Evolutionary conservation across 1,284 basidiomycete species (phyloP), one percentile per base, ranked within the genome.

Genomic region (Neonothopanus nambi): DNA sequence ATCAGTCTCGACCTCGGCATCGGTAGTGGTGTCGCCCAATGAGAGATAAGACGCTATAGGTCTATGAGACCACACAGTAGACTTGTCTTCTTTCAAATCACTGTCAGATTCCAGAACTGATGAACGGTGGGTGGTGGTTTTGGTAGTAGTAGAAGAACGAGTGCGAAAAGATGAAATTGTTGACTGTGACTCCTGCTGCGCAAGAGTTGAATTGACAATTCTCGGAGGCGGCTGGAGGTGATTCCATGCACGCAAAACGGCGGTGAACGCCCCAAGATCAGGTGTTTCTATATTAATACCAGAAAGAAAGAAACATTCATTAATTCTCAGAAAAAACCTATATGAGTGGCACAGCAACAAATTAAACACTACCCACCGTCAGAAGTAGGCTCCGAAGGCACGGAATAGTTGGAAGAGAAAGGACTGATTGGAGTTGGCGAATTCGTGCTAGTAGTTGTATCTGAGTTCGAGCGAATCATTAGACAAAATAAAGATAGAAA

Each of bases 181-280:
- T 53, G 51, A 42, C 35, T 36, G 20, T 48, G 21, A 59, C 60
- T 65, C 51, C 64, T 61, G 28, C 58, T 65, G 59, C 61, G 72
- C 56, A 43, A 62, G 59, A 40, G 60, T 53, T 61, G n/a, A 63
- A 64, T 50, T 48, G 18, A 51, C 11, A 26, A 65, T 62, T 40
- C 71, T 64, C 42, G 69, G 69, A 54, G 63, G 63, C 13, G 74
- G 80, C 55, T 84, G 82, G 5, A 84, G 64, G 55, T 82, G 77
- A 20, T 75, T 78, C 67, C 86, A 75, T 54, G 82, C 88, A 39
- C 87, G 79, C 52, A 91, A 81, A 38, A 91, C 85, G 47, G 81
- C 76, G 13, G 75, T 79, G 68, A 91, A 90, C 17, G 86, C 84
- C 12, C 89, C 88, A 18, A 91, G 76, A 70, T 90, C 87, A 42